Percentiles rank a stretch among this genome's conserved stretches.
Conservation (phyloP, 2,329 filamentous ascomycete genomes). For the Colletotrichum camelliae region DNA sequence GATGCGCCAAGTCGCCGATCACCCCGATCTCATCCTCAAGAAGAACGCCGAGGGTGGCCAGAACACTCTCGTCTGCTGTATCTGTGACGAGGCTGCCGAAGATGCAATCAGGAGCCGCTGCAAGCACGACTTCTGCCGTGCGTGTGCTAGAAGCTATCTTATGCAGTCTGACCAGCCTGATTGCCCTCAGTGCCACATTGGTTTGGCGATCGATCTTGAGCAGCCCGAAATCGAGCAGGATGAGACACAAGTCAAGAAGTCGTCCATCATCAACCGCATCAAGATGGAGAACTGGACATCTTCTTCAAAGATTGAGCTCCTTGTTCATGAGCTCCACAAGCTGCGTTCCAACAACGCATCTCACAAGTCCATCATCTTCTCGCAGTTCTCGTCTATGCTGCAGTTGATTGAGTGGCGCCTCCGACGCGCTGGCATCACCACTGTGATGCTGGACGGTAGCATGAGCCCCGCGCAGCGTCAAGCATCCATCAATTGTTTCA, state of each 20-base stretch:
- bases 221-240: constrained; percentile 96
- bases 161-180: constrained; percentile 77
- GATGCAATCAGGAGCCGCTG: constrained; percentile 92
- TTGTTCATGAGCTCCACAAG: constrained; percentile 93
- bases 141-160: constrained; percentile 61
- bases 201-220: constrained; percentile 88
- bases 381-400: constrained; percentile 96
- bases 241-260: constrained; percentile 86
- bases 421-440: constrained; percentile 94
- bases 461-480: constrained; percentile 96
- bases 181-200: constrained; percentile 92
- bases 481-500: constrained; percentile 94
- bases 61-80: constrained; percentile 89
- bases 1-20: constrained; percentile 97
- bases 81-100: constrained; percentile 96
- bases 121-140: constrained; percentile 74
- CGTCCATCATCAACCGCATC: constrained; percentile 97
- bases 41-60: constrained; percentile 86
- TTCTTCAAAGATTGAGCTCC: constrained; percentile 95
- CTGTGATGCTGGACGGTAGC: constrained; percentile 96
- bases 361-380: constrained; percentile 97
- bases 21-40: constrained; percentile 91
- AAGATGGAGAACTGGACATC: constrained; percentile 99
- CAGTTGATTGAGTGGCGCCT: constrained; percentile 97
- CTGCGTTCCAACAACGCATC: constrained; percentile 91